Evolutionary conservation across 148 eudicot species (phyloP), one percentile per base, ranked within the genome.

Genomic region (Camellia granthamiana): DNA sequence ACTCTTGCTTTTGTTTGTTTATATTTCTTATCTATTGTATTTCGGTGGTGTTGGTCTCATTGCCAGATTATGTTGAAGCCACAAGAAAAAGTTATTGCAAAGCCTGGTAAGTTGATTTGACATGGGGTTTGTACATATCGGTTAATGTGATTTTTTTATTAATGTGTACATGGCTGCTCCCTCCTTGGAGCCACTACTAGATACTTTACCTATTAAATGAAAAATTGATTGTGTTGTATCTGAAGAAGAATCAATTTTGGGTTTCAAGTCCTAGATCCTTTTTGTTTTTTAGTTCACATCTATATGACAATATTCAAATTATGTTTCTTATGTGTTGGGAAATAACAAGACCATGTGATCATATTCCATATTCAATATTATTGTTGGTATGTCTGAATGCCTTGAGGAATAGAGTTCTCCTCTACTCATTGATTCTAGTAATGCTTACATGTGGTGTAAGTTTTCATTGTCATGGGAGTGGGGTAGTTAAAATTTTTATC

Each of bases 11-110:
- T 78, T 41, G 60, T 68, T 8, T 3, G 14, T 4, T 44, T 41
- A 60, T 61, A 10, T 76, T 12, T 5, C 52, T 68, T 43, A n/a
- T 7, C 3, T 58, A n/a, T 12, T 47, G 9, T 63, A 16, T 44
- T 56, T 84, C 30, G 10, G 14, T 59, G 46, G 84, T 72, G 75
- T 61, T 75, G 77, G 5, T 43, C 78, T 79, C 47, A 54, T 82
- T 47, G 42, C 73, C 90, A 95, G 98, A 90, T 95, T 75, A 95
- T 95, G 99, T 86, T 95, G 84, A 93, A 92, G 88, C 97, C 94
- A 55, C 93, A 93, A 69, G 99, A 93, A 72, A 93, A 84, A 80
- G 86, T 93, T 72, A 84, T 90, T 77, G 93, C 98, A 70, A 89
- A 88, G 84, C 97, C 98, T 80, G 98, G 98, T 95, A 86, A 74